A percentile compares a stretch with the other conserved stretches of the same genome.
Evolutionary conservation across 2,329 filamentous ascomycete species (phyloP).

Genomic region (Metarhizium robertsii): DNA sequence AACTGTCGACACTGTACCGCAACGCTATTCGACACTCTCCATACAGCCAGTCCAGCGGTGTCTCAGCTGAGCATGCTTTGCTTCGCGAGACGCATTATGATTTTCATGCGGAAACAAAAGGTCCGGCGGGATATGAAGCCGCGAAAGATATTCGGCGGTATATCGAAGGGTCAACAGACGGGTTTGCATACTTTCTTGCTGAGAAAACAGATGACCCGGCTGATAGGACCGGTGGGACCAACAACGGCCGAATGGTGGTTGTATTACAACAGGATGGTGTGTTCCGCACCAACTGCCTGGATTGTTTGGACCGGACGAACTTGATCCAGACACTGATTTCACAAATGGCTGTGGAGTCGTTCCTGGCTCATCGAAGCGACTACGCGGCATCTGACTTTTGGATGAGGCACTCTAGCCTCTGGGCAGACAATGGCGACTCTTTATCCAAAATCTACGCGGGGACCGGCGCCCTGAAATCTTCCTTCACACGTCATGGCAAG

Average conservation of each 20-base stretch:
- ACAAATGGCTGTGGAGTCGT: conserved; percentile 81
- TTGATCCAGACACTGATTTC: conserved; percentile 93
- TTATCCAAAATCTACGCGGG: conserved; percentile 94
- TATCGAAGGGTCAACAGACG: conserved; percentile 70
- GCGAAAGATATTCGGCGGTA: conserved; percentile 75
- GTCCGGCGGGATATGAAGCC: conserved; percentile 78
- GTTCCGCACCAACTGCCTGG: conserved; percentile 91
- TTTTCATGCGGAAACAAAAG: conserved; percentile 90
- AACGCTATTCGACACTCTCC: conserved; percentile 67
- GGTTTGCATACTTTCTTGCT: conserved; percentile 86
- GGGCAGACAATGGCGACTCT: conserved; percentile 95
- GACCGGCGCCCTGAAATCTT: conserved; percentile 90
- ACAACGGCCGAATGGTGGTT: conserved; percentile 45
- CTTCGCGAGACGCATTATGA: conserved; percentile 83
- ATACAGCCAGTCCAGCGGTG: conserved; percentile 50
- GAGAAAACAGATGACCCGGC: conserved; percentile 55
- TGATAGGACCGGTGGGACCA: conserved; percentile 27
- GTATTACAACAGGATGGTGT: conserved; percentile 90
- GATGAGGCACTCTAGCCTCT: conserved; percentile 83
- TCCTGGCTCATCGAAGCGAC: conserved; percentile 64
- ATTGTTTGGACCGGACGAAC: conserved; percentile 93
- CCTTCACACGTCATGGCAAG: conserved; percentile 87
- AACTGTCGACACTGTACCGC: conserved; percentile 72
- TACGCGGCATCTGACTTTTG: conserved; percentile 72
- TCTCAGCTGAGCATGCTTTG: conserved; percentile 59